These are phyloP conservation scores for Davidsoniella australis DNA, from an alignment of 2,329 filamentous ascomycete genomes.

Conservation along the genomic window DNA sequence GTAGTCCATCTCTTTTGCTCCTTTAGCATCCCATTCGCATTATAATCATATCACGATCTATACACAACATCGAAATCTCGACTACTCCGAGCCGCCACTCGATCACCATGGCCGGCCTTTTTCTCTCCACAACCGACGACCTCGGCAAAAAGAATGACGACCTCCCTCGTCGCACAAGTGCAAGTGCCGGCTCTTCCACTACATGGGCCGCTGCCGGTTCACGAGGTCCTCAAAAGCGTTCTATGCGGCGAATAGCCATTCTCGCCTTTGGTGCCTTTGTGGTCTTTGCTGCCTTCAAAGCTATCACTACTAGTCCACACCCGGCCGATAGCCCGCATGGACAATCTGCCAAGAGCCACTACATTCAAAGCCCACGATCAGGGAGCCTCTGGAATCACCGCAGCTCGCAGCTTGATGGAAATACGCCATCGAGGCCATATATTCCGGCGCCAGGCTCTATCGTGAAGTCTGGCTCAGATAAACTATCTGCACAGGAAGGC, in stretches of 20 bases:
- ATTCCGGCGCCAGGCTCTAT: background rate
- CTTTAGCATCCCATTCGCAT: too few relatives aligned
- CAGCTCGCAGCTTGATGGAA: conserved; percentile 8
- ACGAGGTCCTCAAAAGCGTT: conserved; percentile 29
- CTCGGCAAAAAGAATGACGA: conserved; percentile 40
- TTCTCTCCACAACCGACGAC: background rate
- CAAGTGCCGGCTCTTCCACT: conserved; percentile 12
- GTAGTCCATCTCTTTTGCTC: too few relatives aligned
- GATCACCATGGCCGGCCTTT: background rate
- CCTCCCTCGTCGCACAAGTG: conserved; percentile 19
- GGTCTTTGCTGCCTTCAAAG: background rate
- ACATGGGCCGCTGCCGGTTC: conserved; percentile 20
- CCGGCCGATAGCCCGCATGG: conserved; percentile 10
- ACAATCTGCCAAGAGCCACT: conserved; percentile 1
- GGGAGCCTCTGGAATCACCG: background rate
- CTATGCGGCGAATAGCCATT: conserved; percentile 33
- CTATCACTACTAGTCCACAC: conserved; percentile 2
- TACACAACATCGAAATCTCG: background rate
- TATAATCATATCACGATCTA: background rate
- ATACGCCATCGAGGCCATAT: background rate
- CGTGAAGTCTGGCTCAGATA: background rate
- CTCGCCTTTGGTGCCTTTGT: conserved; percentile 23
- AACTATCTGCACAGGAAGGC: conserved; percentile 10
- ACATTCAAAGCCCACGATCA: background rate
- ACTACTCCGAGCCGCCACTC: background rate